phyloP scores from a whole-genome alignment of 2,329 filamentous ascomycete species.

The Teratosphaeria viscida region DNA sequence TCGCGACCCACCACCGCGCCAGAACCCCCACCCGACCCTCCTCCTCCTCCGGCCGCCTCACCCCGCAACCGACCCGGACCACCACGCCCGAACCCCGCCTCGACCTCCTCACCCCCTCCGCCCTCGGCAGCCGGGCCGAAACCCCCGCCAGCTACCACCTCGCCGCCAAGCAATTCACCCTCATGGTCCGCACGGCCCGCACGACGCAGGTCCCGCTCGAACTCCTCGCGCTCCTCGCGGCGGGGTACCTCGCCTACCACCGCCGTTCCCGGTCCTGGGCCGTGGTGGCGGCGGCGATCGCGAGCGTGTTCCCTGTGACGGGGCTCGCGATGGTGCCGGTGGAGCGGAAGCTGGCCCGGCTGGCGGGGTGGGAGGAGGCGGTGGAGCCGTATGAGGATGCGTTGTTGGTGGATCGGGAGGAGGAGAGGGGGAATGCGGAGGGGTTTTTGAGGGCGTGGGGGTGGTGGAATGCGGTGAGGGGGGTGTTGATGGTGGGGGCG shows the following conservation, averaged over 20 bases:
- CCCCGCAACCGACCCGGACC: neutral
- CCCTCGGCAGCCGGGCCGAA: too few species aligned
- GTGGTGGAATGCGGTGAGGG: slow-evolving; percentile 10
- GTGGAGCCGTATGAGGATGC: slow-evolving; percentile 23
- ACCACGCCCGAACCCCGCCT: too few species aligned
- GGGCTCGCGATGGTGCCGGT: slow-evolving; percentile 15
- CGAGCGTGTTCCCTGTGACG: slow-evolving; percentile 15
- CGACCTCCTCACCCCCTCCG: too few species aligned
- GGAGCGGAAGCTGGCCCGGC: slow-evolving; percentile 16
- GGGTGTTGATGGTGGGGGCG: slow-evolving; percentile 9
- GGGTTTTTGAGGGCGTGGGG: slow-evolving; percentile 17
- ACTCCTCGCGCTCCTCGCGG: slow-evolving; percentile 11
- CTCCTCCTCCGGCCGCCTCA: slow-evolving; percentile 6
- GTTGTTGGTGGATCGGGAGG: slow-evolving; percentile 15
- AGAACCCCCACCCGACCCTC: slow-evolving; percentile 4
- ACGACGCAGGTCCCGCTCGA: slow-evolving; percentile 15
- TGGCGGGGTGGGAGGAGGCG: slow-evolving; percentile 18
- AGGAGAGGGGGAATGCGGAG: slow-evolving; percentile 20
- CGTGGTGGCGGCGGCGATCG: slow-evolving; percentile 11
- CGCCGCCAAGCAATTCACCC: slow-evolving; percentile 18
- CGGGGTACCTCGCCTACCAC: slow-evolving; percentile 13
- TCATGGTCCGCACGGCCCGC: slow-evolving; percentile 13
- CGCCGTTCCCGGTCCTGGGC: slow-evolving; percentile 16
- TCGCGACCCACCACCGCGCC: slow-evolving; percentile 2
- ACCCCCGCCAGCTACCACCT: slow-evolving; percentile 9